Conservation (phyloP, 176 grass and related monocot species). For the Oropetium thomaeum region DNA sequence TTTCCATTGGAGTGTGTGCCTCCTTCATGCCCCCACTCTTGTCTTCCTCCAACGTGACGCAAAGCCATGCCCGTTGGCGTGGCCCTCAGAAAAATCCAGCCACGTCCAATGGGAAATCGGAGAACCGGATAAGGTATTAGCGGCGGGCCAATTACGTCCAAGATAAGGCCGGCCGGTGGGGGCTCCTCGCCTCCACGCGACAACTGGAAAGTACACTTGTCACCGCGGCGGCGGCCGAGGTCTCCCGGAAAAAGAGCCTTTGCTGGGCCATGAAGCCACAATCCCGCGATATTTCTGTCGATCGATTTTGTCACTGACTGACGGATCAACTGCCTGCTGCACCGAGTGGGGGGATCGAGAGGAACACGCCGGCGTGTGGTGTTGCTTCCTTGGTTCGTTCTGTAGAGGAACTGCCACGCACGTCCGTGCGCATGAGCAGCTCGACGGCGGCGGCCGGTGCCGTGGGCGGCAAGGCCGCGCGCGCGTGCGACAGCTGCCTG, state of each 20-base stretch:
- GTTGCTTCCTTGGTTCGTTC: not conserved
- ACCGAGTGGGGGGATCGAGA: not conserved
- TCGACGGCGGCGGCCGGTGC: constrained; percentile 34
- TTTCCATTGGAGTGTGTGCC: not conserved
- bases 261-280: constrained; percentile 9
- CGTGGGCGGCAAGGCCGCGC: constrained; percentile 64
- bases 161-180: constrained; percentile 53
- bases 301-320: constrained; percentile 11
- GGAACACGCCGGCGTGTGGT: not conserved
- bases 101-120: constrained; percentile 37
- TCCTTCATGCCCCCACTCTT: not conserved
- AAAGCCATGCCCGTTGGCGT: not conserved
- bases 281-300: constrained; percentile 26
- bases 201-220: constrained; percentile 43
- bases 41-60: constrained; percentile 18
- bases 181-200: not conserved
- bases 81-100: constrained; percentile 48
- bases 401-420: too few species aligned
- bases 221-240: not conserved
- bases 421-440: constrained; percentile 40
- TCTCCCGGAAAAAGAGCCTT: constrained; percentile 26
- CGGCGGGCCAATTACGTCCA: constrained; percentile 31
- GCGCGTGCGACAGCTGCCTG: constrained; percentile 77
- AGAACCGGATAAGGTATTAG: constrained; percentile 30
- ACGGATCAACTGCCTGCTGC: constrained; percentile 8